Evolutionary conservation across 2,329 filamentous ascomycete genomes (phyloP).

Genomic region (Incumbomyces lentus): DNA sequence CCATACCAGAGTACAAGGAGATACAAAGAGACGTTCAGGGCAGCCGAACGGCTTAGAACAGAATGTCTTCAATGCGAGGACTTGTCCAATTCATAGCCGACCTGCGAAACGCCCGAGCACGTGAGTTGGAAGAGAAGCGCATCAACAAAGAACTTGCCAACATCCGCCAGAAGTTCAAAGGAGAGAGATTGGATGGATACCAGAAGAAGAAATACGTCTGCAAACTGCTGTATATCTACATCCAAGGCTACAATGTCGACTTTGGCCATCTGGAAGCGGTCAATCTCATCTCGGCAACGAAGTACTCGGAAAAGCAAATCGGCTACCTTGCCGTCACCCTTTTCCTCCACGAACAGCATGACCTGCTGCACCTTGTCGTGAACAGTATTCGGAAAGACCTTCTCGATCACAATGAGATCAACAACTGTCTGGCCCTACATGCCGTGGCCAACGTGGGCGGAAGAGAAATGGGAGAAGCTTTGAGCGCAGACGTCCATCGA

Average conservation of each 20-base stretch:
- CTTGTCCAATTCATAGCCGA: constrained; percentile 98
- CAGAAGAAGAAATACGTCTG: constrained; percentile 99
- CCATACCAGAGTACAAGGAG: not conserved
- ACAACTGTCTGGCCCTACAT: constrained; percentile 92
- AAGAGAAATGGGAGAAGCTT: constrained; percentile 90
- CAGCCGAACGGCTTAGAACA: not conserved
- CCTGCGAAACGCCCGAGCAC: constrained; percentile 81
- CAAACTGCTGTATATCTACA: constrained; percentile 99
- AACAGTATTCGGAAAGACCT: constrained; percentile 98
- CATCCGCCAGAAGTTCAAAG: constrained; percentile 97
- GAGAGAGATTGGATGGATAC: constrained; percentile 85
- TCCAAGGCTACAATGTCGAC: constrained; percentile 96
- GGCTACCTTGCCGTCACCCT: constrained; percentile 95
- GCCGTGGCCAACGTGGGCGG: constrained; percentile 96
- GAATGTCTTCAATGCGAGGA: constrained; percentile 45
- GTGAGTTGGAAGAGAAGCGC: constrained; percentile 94
- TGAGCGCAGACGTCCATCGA: constrained; percentile 84
- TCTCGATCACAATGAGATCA: constrained; percentile 87
- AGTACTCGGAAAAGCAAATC: constrained; percentile 99
- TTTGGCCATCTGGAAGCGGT: constrained; percentile 98
- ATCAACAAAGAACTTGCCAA: constrained; percentile 99
- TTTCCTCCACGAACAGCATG: constrained; percentile 94
- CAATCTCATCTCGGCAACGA: constrained; percentile 89
- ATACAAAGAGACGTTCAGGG: not conserved
- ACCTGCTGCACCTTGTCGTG: constrained; percentile 88